Evolutionary conservation across 2,329 filamentous ascomycete species (phyloP).

Genomic region (Ceratocystis eucalypticola): DNA sequence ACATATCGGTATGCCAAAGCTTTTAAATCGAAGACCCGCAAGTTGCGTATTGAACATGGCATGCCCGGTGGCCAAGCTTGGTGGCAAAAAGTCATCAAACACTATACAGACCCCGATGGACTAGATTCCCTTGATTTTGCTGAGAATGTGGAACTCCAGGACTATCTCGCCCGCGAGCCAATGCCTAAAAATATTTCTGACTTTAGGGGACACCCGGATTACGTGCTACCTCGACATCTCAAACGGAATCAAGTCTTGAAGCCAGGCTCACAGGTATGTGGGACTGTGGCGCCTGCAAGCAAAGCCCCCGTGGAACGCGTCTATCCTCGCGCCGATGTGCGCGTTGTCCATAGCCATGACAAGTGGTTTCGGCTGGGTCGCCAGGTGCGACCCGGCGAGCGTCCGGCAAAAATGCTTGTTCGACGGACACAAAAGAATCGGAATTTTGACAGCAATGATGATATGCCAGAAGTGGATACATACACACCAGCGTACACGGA

Average conservation of each 20-base stretch:
- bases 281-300: conserved; percentile 60
- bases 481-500: conserved; percentile 47
- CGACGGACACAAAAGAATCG: background rate
- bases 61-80: conserved; percentile 33
- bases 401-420: conserved; percentile 62
- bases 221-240: conserved; percentile 74
- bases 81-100: conserved; percentile 40
- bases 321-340: conserved; percentile 70
- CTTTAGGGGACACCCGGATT: conserved; percentile 74
- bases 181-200: conserved; percentile 80
- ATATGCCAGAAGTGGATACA: conserved; percentile 27
- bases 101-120: conserved; percentile 31
- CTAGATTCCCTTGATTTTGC: conserved; percentile 62
- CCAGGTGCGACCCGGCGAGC: conserved; percentile 62
- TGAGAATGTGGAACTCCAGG: conserved; percentile 63
- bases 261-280: conserved; percentile 54
- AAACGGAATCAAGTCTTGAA: conserved; percentile 70
- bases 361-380: conserved; percentile 85
- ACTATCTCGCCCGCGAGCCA: conserved; percentile 58
- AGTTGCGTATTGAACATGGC: conserved; percentile 55
- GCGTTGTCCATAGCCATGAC: conserved; percentile 61
- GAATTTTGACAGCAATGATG: conserved; percentile 24
- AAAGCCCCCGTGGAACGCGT: conserved; percentile 57
- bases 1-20: conserved; percentile 77
- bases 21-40: conserved; percentile 81